Conservation (phyloP, 345 rosid species). For the Hibiscus trionum region DNA sequence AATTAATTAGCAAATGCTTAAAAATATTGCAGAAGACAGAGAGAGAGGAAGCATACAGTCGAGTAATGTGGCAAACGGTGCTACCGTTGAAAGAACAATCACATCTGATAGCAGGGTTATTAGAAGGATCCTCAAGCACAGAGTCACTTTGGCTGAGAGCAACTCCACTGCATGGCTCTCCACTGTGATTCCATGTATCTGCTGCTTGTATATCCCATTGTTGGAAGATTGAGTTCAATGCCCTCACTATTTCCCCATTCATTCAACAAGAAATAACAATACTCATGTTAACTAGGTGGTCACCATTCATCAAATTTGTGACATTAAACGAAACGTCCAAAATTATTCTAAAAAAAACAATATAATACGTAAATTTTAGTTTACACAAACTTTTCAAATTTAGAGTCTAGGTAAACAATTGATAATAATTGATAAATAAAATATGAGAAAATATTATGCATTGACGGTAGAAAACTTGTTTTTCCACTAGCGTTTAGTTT, state of each 20-base stretch:
- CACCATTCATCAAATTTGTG: too few relatives aligned
- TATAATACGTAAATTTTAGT: too few relatives aligned
- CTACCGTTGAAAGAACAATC: conserved; percentile 28
- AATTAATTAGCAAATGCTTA: neutral
- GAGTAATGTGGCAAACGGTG: conserved; percentile 15
- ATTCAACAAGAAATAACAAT: too few relatives aligned
- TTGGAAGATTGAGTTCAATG: conserved; percentile 37
- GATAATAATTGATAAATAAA: too few relatives aligned
- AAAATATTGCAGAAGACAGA: neutral
- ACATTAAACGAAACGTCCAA: too few relatives aligned
- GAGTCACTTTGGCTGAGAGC: conserved; percentile 23
- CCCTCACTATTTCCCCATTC: conserved; percentile 19
- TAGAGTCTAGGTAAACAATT: too few relatives aligned
- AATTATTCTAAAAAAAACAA: too few relatives aligned
- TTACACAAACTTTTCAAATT: too few relatives aligned
- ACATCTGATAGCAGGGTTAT: conserved; percentile 50
- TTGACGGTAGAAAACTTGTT: too few relatives aligned
- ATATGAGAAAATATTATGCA: too few relatives aligned
- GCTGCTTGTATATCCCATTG: conserved; percentile 34
- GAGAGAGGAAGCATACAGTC: neutral
- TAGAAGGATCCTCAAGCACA: conserved; percentile 10
- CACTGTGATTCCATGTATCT: conserved; percentile 35
- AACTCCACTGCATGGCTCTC: conserved; percentile 43
- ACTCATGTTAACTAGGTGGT: too few relatives aligned
- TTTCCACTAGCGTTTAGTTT: too few relatives aligned